Base-by-base conservation (phyloP, 441 rosid species). In the Monsonia emarginata region DNA sequence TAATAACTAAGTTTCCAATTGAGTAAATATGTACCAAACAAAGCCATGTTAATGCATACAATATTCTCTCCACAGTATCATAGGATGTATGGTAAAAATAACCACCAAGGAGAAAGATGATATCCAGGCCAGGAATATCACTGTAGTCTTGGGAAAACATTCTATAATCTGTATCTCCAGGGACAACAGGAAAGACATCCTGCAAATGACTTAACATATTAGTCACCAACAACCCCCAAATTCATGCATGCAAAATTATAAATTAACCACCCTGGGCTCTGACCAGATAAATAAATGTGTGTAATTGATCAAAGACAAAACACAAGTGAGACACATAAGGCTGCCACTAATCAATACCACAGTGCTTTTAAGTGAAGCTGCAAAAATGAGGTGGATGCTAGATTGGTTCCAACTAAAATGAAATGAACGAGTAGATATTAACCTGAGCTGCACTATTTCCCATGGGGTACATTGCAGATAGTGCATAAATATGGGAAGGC, bases 381-480 rank as follows among this genome's bases (percentile, higher is more conserved):
- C 61, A 56, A 56, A 54, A 57, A 14, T 42, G 26, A 64, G 56
- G 65, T 48, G 58, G 67, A 61, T 65, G 30, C 19, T 31, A 73
- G 64, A 60, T 24, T 61, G 50, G 18, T 59, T 63, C 14, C 18
- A 11, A 31, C 48, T 14, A 68, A 28, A 66, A 61, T 19, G 13
- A 66, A 34, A 61, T 14, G 52, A 65, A 69, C 57, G 59, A 65
- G 61, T 25, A 58, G 65, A 69, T 38, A 60, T 63, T 72, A 75
- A 91, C 98, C 99, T 95, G 99, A 74, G 97, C 97, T 61, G 98
- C 92, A 80, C 99, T 91, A 79, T 91, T 88, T 44, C 97, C 99
- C 99, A 95, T 95, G 62, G 99, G 98, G 75, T 87, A 78, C 9
- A 81, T 66, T 25, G 99, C 97, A 79, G 98, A 91, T 77, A 88